Base-by-base conservation (phyloP, 2,329 filamentous ascomycete species). In the Alternaria sp. region DNA sequence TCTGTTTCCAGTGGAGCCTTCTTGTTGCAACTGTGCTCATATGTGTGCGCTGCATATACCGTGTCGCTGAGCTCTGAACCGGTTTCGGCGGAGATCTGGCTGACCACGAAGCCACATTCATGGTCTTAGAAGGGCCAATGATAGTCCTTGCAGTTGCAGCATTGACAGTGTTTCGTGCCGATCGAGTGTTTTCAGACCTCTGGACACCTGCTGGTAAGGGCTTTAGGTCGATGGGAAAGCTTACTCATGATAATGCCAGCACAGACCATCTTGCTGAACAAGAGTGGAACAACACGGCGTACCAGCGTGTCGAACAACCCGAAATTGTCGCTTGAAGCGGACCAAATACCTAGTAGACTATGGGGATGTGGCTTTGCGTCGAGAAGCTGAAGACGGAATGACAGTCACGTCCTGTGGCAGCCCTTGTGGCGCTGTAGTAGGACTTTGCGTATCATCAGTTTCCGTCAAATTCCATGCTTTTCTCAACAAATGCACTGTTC, bases 81-180 rank as follows among this genome's bases (percentile, higher is more conserved):
- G 83, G 83, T 11, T 85, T 84, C 71, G 64, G 66, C 33, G 78
- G 82, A 54, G 53, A 74, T 11, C 71, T 85, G 37, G 83, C 82
- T 67, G 84, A 85, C 66, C 68, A 85, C 44, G 79, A 86, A 68
- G 67, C 75, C 12, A 78, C 79, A 14, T 85, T 86, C 68, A 82
- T 86, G 80, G 76, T 83, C n/a, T 75, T 86, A 5, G 85, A 86
- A 64, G 84, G 84, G 3, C 81, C 82, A 2, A 82, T 86, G 81
- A 83, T 87, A 55, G 77, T 78, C 3, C 69, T 84, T 33, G 83
- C 85, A 0, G 77, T 79, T n/a, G 61, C 81, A 7, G 72, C 74
- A 8, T 68, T 86, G 72, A 85, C 83, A 3, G 65, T 73, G 0
- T 79, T 83, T 26, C 84, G 86, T 67, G 85, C 85, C 0, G 75